Percentiles rank a stretch among this genome's conserved stretches.
Evolutionary conservation across 106 monocot genomes (phyloP).

Genomic region (Allium cepa): DNA sequence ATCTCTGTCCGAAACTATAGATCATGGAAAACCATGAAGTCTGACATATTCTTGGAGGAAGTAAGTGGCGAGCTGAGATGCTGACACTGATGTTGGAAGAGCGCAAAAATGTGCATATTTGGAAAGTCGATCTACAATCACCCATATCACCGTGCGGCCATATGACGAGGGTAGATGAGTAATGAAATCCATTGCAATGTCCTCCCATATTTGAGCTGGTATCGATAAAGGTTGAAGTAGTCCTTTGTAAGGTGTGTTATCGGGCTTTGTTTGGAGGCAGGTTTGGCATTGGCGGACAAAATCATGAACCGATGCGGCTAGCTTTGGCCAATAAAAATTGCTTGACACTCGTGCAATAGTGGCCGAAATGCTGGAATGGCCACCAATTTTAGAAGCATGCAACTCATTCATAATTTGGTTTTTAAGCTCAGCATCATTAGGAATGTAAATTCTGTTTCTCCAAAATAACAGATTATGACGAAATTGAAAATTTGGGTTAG

Average conservation of each 20-base stretch:
- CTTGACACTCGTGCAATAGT: not conserved
- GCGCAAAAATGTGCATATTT: no score
- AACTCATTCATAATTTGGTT: not conserved
- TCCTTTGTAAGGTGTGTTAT: not conserved
- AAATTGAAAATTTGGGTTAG: no score
- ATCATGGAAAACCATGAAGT: slow-evolving; percentile 14
- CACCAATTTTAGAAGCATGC: not conserved
- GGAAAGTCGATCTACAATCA: slow-evolving; percentile 14
- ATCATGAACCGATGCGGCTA: not conserved
- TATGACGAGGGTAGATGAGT: not conserved
- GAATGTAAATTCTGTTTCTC: no score
- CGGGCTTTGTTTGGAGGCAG: not conserved
- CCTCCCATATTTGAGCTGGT: slow-evolving; percentile 5
- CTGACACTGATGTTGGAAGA: not conserved
- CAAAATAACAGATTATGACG: no score
- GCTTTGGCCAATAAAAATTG: not conserved
- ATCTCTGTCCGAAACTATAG: slow-evolving; percentile 9
- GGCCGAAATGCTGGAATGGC: not conserved
- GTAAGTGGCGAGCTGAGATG: not conserved
- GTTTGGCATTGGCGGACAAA: not conserved
- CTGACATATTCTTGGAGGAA: not conserved
- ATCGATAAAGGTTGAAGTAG: slow-evolving; percentile 11
- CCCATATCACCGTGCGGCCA: not conserved
- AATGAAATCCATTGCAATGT: slow-evolving; percentile 17
- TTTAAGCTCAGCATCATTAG: no score